phyloP scores from a whole-genome alignment of 2,329 filamentous ascomycete species.

The Dothideomycetes sp. region DNA sequence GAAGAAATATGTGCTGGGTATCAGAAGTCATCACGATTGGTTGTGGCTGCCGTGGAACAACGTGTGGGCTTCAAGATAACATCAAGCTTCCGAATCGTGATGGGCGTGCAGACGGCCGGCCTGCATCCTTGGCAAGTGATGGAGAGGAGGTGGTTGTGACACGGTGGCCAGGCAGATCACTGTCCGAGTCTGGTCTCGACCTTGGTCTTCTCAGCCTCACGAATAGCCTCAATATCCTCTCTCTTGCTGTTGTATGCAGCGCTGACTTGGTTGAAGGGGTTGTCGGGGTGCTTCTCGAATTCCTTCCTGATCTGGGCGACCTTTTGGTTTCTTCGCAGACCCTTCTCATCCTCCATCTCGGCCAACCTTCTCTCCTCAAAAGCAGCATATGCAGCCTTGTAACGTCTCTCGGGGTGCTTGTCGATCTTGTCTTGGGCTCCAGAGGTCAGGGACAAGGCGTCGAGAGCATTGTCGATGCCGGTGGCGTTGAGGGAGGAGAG shows the following conservation, averaged over 20 bases:
- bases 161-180: not conserved
- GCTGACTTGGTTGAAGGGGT: conserved; percentile 78
- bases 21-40: too few species aligned
- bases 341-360: conserved; percentile 79
- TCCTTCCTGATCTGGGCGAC: conserved; percentile 78
- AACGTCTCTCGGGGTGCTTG: conserved; percentile 76
- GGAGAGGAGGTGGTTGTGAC: too few species aligned
- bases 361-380: conserved; percentile 72
- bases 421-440: conserved; percentile 62
- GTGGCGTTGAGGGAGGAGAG: conserved; percentile 61
- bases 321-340: conserved; percentile 71
- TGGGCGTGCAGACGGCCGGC: too few species aligned
- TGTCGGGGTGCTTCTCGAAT: conserved; percentile 89
- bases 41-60: too few species aligned
- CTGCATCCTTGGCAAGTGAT: too few species aligned
- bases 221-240: conserved; percentile 62
- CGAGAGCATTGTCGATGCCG: conserved; percentile 88
- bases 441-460: conserved; percentile 62
- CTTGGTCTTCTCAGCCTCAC: conserved; percentile 56
- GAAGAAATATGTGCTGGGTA: too few species aligned
- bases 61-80: too few species aligned
- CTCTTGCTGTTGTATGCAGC: conserved; percentile 63
- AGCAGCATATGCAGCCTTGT: conserved; percentile 72
- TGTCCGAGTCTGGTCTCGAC: conserved; percentile 56
- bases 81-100: too few species aligned